phyloP scores from a whole-genome alignment of 257 asterid species.

The Solanum virginianum region DNA sequence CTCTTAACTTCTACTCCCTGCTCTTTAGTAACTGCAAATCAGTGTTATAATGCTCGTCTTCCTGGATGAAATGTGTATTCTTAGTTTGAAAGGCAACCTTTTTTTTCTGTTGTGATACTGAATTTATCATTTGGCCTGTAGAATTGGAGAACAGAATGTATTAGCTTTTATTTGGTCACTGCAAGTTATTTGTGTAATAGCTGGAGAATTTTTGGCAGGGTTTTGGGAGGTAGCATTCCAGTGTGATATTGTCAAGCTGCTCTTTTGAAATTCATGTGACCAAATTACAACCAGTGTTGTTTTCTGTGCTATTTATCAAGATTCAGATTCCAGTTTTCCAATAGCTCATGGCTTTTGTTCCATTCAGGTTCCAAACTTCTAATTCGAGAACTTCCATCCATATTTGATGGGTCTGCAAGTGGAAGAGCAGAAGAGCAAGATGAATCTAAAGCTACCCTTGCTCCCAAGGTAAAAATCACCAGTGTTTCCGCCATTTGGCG shows the following conservation, averaged over 20 bases:
- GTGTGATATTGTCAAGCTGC: not conserved
- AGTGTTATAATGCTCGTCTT: not conserved
- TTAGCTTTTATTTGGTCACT: not conserved
- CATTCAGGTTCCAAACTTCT: constrained; percentile 76
- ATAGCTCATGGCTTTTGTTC: not conserved
- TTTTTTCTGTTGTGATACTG: not conserved
- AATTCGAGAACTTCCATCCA: constrained; percentile 70
- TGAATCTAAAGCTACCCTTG: constrained; percentile 63
- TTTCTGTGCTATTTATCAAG: not conserved
- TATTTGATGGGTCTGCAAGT: constrained; percentile 79
- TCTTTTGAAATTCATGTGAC: not conserved
- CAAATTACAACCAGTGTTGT: not conserved
- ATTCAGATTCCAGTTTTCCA: not conserved
- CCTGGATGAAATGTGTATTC: not conserved
- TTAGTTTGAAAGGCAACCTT: not conserved
- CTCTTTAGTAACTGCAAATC: not conserved
- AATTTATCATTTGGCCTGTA: not conserved
- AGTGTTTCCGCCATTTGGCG: not conserved
- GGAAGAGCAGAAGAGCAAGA: constrained; percentile 65
- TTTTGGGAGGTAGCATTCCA: not conserved
- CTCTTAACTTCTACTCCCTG: not conserved
- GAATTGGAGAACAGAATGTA: not conserved
- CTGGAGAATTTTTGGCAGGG: not conserved
- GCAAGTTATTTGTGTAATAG: not conserved
- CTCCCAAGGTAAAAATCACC: constrained; percentile 60